Base-by-base conservation (phyloP, 805 yeast species). In the Teunomyces tritomae region DNA sequence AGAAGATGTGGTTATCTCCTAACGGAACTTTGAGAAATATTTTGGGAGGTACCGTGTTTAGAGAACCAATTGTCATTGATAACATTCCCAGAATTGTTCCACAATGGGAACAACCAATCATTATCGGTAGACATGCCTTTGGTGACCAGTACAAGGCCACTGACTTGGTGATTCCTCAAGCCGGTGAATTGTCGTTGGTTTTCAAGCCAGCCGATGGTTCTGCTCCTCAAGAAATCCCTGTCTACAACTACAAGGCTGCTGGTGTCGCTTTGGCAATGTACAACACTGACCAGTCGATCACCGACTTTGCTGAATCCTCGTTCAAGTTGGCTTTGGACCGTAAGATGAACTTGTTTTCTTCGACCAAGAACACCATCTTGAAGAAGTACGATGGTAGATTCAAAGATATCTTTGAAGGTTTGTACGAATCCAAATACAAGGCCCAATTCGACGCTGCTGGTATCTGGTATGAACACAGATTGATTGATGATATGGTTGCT, bases 401-500 rank as follows among this genome's bases (percentile, higher is more conserved):
- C 71, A 87, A 85, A 64, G 92, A 87, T 61, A 85, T 86, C 50
- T 87, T 87, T 73, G 83, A 84, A 65, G 82, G 77, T 50, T 64
- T 86, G 45, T 87, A 78, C 57, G 88, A 83, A 44, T 47, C 73
- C 13, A 71, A 73, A 39, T 87, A 86, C 70, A 76, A 79, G 58
- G 13, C 67, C 8, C 66, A 77, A 47, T 85, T 85, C 57, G 88
- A 84, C 58, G 66, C 69, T 10, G 71, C 72, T 29, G 86, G 85
- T 17, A 77, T 87, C 54, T 78, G 81, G 74, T 87, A 85, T 58
- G 91, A 87, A 65, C 94, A 87, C 67, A 79, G 94, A 67, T 76
- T 87, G 62, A 87, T 87, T 53, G 94, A 87, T 66, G 94, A 87
- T 64, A 87, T 87, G 90, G 94, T 87, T 51, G 92, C 92, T 4